Conservation (phyloP, 2,329 filamentous ascomycete genomes). For the Penicillium fuscoglaucum region DNA sequence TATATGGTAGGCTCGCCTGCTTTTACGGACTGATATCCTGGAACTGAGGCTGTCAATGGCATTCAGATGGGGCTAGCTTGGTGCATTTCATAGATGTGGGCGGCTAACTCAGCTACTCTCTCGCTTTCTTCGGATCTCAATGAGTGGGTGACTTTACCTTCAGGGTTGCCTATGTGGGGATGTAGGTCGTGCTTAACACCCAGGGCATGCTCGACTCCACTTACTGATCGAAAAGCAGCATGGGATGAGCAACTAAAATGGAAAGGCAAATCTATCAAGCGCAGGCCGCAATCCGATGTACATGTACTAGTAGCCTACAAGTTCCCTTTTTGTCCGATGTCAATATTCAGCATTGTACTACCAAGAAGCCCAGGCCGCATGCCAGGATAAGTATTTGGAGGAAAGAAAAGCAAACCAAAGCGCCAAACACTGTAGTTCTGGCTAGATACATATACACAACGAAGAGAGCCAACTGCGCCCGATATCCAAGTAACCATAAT, state of each 20-base stretch:
- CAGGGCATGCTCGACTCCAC: not conserved
- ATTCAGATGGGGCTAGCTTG: not conserved
- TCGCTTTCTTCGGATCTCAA: not conserved
- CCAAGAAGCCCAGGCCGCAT: not conserved
- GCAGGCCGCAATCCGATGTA: not conserved
- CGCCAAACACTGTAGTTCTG: not conserved
- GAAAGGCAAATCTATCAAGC: not conserved
- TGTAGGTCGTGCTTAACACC: too few relatives aligned
- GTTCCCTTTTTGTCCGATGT: not conserved
- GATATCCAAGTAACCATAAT: not conserved
- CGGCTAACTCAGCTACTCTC: not conserved
- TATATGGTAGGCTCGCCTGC: too few relatives aligned
- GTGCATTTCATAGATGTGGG: not conserved
- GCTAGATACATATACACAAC: not conserved
- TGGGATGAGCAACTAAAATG: not conserved
- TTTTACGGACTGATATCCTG: too few relatives aligned
- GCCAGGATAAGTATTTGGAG: not conserved
- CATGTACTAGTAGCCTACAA: not conserved
- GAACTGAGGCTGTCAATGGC: too few relatives aligned
- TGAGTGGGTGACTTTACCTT: not conserved
- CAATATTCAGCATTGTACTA: not conserved
- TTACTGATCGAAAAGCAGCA: not conserved
- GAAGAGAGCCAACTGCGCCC: not conserved
- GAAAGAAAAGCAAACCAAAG: not conserved
- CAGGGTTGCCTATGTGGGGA: too few relatives aligned